These are phyloP conservation scores for Neurospora sp. DNA, from an alignment of 2,329 filamentous ascomycete species.

Conservation along the genomic window DNA sequence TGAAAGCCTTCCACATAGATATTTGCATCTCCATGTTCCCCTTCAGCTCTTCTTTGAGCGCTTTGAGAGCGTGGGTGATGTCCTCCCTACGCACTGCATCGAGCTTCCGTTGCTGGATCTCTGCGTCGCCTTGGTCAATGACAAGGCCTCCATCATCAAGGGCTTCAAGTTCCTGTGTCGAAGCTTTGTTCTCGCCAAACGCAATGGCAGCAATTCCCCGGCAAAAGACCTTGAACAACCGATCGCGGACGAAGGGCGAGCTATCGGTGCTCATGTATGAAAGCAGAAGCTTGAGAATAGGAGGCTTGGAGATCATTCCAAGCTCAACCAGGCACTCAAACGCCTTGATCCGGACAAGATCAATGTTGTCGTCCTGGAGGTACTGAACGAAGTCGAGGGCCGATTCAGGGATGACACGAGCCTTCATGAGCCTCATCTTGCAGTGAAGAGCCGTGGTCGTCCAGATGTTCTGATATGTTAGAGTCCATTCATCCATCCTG, in stretches of 20 bases:
- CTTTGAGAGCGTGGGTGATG: slow-evolving; percentile 35
- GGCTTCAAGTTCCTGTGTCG: slow-evolving; percentile 18
- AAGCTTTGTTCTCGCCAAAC: slow-evolving; percentile 44
- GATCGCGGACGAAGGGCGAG: slow-evolving; percentile 52
- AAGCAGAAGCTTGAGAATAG: slow-evolving; percentile 46
- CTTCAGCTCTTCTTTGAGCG: slow-evolving; percentile 37
- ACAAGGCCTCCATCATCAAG: slow-evolving; percentile 32
- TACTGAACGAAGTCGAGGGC: slow-evolving; percentile 52
- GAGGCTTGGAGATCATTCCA: slow-evolving; percentile 45
- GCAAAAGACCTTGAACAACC: slow-evolving; percentile 48
- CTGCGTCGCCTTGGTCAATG: slow-evolving; percentile 34
- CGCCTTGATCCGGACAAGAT: slow-evolving; percentile 55
- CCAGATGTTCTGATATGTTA: slow-evolving; percentile 59
- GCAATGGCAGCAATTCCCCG: slow-evolving; percentile 53
- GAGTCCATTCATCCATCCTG: slow-evolving; percentile 58
- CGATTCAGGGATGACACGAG: slow-evolving; percentile 44
- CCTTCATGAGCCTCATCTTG: slow-evolving; percentile 53
- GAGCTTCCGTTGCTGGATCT: slow-evolving; percentile 34
- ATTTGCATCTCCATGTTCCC: slow-evolving; percentile 33
- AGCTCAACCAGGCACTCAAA: slow-evolving; percentile 55
- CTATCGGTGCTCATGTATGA: slow-evolving; percentile 49
- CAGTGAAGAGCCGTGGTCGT: slow-evolving; percentile 53
- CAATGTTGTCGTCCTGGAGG: slow-evolving; percentile 52
- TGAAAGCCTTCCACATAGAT: slow-evolving; percentile 39
- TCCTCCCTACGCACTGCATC: slow-evolving; percentile 37